Evolutionary conservation across 2,329 filamentous ascomycete species (phyloP), one percentile per base, ranked within the genome.

Genomic region (Phaeomoniella chlamydospora): DNA sequence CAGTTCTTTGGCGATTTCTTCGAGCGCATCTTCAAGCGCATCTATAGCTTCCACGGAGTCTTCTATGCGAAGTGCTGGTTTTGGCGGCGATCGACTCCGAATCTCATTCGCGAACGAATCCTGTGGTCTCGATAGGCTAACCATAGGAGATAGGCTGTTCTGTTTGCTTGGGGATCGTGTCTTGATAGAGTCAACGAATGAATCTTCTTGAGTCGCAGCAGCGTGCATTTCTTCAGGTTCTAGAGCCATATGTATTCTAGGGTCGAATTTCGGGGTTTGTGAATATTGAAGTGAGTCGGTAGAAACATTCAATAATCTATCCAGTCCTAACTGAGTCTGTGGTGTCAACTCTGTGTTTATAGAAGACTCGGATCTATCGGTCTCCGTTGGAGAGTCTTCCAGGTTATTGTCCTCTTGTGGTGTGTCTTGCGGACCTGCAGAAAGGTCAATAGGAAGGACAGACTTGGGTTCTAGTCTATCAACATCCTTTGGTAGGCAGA

Each of bases 31-130:
- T 38, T 70, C 65, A 5, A 69, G 54, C 2, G 57, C 61, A 43
- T 71, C 67, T 22, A 69, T 54, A 3, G 64, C 67, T 37, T 62
- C 59, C 18, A 70, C 62, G 2, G 65, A 63, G 39, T 66, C 58
- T 42, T 67, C 61, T 17, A 53, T 50, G 16, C 47, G 42, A 5
- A 43, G 38, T 9, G 43, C 34, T 9, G 35, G 33, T 33, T 37
- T 45, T 2, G 35, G 31, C 19, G 45, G 43, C 18, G 43, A 43
- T 26, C 43, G 43, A 12, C 41, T 38, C 15, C 32, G 41, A 17
- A 43, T 45, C 6, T 41, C 36, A 10, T 48, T 41, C 19, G 40
- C 33, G 29, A 45, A 46, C 2, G 42, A 47, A n/a, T 48, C 37
- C 6, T 10, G 35, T 15, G 29, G 14, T 5, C 15, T 30, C 31